phyloP scores from a whole-genome alignment of 108 stramenopile species.

The Chaetoceros tenuissimus region DNA sequence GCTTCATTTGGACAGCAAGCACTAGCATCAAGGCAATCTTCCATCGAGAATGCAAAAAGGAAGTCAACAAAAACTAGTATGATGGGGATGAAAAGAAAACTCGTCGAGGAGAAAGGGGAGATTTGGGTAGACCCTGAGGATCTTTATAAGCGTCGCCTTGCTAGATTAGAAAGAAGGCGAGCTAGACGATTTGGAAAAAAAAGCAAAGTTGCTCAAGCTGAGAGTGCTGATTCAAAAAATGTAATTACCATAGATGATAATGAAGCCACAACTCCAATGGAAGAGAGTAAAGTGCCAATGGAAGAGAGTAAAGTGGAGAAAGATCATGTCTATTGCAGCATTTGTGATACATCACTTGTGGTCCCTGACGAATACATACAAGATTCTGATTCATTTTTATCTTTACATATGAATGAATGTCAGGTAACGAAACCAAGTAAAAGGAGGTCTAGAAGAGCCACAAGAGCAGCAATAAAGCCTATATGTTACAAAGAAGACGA shows the following conservation, averaged over 20 bases:
- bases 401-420: conserved; percentile 27
- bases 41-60: neutral
- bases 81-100: neutral
- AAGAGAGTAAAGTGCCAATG: too few relatives aligned
- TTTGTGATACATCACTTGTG: conserved; percentile 24
- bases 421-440: conserved; percentile 9
- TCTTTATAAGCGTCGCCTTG: neutral
- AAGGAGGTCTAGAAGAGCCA: conserved; percentile 12
- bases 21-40: neutral
- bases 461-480: conserved; percentile 17
- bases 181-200: neutral
- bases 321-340: conserved; percentile 23
- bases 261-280: too few relatives aligned
- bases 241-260: too few relatives aligned
- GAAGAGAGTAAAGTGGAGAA: conserved; percentile 11
- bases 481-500: conserved; percentile 9
- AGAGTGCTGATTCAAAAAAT: too few relatives aligned
- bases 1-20: conserved; percentile 2
- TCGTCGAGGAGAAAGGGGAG: neutral
- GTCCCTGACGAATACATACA: conserved; percentile 1
- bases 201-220: neutral
- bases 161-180: neutral
- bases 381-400: conserved; percentile 21
- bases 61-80: neutral
- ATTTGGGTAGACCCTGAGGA: neutral